Base-by-base conservation (phyloP, 768 basidiomycete species). In the Amyloporia xantha region DNA sequence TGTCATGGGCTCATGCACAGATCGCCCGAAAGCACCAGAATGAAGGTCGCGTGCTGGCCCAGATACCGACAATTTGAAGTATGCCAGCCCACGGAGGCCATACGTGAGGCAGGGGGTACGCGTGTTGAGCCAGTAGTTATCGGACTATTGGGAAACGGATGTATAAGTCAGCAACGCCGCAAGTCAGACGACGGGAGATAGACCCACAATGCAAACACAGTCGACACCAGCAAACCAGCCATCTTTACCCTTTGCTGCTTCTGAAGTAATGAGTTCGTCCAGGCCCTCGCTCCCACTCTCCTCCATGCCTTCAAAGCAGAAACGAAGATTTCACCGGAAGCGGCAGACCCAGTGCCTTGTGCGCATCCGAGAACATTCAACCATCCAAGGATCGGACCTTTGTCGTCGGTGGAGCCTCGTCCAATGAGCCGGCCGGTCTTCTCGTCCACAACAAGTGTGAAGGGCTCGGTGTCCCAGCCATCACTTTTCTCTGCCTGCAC, bases 221-320 rank as follows among this genome's bases (percentile, higher is more conserved):
- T 96, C 91, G 20, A 92, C 85, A 5, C 85, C 89, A 33, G 84
- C 76, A 67, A 96, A 94, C 77, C 83, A 96, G 20, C 79, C 77
- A 42, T 73, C 69, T 53, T 71, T 68, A 30, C 84, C 84, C 40
- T 77, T 74, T 36, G 77, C 71, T 10, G 81, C 79, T 71, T 96
- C 93, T 41, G 72, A 71, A 51, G 74, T 67, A 53, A 97, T 90
- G 38, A 95, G 78, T 27, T 89, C 87, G 58, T 96, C 93, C 11
- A 97, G 75, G 1, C 93, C 92, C 57, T 90, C 88, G 36, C 86
- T 89, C 4, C 93, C 94, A 53, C 77, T 85, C 71, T 98, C 95
- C 65, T 98, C 95, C 94, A 96, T 98, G 3, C 89, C 94, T 65
- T 98, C 95, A 58, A 98, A 93, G 73, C 88, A 91, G 72, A 89